phyloP scores from a whole-genome alignment of 345 rosid genomes.

The Aegle marmelos region DNA sequence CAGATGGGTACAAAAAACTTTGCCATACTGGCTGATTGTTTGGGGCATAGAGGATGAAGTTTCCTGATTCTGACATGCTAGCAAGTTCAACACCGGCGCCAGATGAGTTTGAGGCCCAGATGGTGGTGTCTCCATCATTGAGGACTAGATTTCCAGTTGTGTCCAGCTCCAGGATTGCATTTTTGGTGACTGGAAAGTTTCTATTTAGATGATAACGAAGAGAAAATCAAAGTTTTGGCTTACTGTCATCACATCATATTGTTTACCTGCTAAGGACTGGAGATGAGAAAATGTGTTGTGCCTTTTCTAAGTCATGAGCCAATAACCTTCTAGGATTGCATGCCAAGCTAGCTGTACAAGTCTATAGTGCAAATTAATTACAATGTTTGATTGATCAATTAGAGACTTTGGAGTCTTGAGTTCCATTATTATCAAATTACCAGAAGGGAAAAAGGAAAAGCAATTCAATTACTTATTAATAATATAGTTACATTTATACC shows the following conservation, averaged over 20 bases:
- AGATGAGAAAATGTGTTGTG: conserved; percentile 9
- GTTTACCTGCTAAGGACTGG: conserved; percentile 24
- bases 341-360: no score
- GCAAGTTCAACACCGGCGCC: conserved; percentile 47
- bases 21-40: conserved; percentile 57
- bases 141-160: conserved; percentile 73
- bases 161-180: conserved; percentile 71
- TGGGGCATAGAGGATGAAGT: conserved; percentile 54
- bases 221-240: conserved; percentile 24
- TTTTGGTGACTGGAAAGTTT: conserved; percentile 69
- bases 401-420: no score
- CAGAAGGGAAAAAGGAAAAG: no score
- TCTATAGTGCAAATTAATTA: no score
- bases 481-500: no score
- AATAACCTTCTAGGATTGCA: background rate
- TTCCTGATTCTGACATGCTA: conserved; percentile 75
- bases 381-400: no score
- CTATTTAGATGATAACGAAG: conserved; percentile 60
- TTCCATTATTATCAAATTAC: no score
- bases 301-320: conserved; percentile 6
- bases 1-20: conserved; percentile 77
- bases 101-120: conserved; percentile 84
- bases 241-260: conserved; percentile 20
- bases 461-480: no score
- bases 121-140: conserved; percentile 34